Evolutionary conservation across 768 basidiomycete species (phyloP), one percentile per base, ranked within the genome.

Genomic region (Mycena crocata): DNA sequence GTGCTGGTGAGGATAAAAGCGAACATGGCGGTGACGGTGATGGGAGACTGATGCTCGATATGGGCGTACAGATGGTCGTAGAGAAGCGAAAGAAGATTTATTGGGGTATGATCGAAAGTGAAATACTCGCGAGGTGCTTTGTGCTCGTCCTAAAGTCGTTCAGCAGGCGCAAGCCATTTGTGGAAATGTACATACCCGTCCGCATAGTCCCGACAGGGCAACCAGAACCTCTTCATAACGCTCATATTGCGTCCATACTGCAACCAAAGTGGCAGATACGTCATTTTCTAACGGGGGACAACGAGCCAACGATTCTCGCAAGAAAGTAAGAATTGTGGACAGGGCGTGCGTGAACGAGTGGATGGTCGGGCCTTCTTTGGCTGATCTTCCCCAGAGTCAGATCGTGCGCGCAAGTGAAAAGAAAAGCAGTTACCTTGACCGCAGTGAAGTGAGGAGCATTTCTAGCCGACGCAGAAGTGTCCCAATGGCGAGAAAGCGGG

Each of bases 261-360:
- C 78, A 24, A 83, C 73, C 6, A 87, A 73, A 12, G 79, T 75
- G 15, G 75, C 51, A 14, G 65, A 62, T 21, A 49, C 44, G 24
- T 78, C 61, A 31, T 72, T 67, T 21, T 76, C 62, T 17, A 73
- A 77, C 1, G 85, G 83, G 0, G 84, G 81, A 55, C 81, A 80
- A 37, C 70, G 63, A 28, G 83, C 76, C 15, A 91, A 74, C 3
- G 71, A 73, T 23, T 83, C 78, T n/a, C 88, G 85, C 35, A 92
- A 73, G 68, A 82, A 85, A 5, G 78, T 75, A 1, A 91, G 77
- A 3, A 86, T 80, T 0, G 86, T 86, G 2, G 90, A 87, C 5
- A 93, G 78, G 0, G 87, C 82, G 73, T 93, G 90, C 0, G 86
- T 84, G 68, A 93, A 89, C 4, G 92, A 88, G 72, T 92, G 87